Evolutionary conservation across 495 filamentous ascomycete genomes (phyloP).

Genomic region (Bathelium albidoporum): DNA sequence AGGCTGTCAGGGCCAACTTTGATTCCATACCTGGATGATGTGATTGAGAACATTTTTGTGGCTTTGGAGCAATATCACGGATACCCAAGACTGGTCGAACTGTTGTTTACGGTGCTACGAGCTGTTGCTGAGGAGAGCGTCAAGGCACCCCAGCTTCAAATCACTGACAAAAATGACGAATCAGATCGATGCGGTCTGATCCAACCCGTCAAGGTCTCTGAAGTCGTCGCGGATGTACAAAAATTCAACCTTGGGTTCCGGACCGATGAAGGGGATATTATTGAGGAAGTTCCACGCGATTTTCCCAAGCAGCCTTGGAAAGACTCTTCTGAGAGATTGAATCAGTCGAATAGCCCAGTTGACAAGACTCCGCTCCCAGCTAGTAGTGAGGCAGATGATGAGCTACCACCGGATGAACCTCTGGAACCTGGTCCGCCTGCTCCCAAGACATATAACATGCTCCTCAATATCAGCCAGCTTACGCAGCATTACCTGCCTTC

Average conservation of each 20-base stretch:
- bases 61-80: slow-evolving; percentile 89
- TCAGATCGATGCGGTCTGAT: not conserved
- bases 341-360: not conserved
- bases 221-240: not conserved
- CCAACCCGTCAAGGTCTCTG: slow-evolving; percentile 38
- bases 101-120: slow-evolving; percentile 70
- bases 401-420: slow-evolving; percentile 50
- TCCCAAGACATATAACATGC: slow-evolving; percentile 29
- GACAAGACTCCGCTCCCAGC: not conserved
- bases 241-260: not conserved
- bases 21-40: slow-evolving; percentile 83
- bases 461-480: slow-evolving; percentile 33
- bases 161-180: slow-evolving; percentile 28
- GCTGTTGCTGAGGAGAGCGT: slow-evolving; percentile 74
- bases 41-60: slow-evolving; percentile 78
- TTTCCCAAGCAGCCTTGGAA: slow-evolving; percentile 19
- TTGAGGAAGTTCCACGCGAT: not conserved
- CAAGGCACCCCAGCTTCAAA: slow-evolving; percentile 50
- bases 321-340: not conserved
- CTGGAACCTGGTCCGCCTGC: slow-evolving; percentile 27
- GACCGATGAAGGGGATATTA: not conserved
- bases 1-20: slow-evolving; percentile 70
- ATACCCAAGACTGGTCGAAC: slow-evolving; percentile 75
- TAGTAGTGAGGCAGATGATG: slow-evolving; percentile 14
- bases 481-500: slow-evolving; percentile 69